Conservation (phyloP, 139 green algal genomes). For the Chlamydomonas urium region DNA sequence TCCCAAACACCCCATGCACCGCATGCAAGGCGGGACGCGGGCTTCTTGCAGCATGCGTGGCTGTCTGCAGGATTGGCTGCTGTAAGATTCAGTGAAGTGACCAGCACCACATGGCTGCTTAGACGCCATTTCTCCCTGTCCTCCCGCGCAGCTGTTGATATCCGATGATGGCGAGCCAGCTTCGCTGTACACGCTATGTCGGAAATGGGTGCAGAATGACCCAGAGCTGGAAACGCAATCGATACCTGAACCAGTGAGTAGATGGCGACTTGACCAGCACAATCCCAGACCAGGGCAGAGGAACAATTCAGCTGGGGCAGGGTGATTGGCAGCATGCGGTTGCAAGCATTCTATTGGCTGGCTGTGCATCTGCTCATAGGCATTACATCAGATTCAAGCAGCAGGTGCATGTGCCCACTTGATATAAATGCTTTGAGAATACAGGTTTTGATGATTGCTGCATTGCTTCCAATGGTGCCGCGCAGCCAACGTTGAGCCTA, state of each 20-base stretch:
- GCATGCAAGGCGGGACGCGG: background rate
- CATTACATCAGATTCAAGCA: no score
- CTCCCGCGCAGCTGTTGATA: background rate
- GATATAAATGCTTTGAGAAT: no score
- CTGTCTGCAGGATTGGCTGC: background rate
- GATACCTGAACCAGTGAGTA: background rate
- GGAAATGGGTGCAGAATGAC: slow-evolving; percentile 20
- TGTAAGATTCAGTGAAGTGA: background rate
- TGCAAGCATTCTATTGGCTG: no score
- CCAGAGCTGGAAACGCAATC: slow-evolving; percentile 3
- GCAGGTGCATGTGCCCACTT: no score
- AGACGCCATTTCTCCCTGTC: no score
- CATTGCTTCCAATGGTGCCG: no score
- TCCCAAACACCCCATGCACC: background rate
- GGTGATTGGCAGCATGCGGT: no score
- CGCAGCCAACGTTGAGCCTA: no score
- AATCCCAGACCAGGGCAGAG: background rate
- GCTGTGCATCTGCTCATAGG: no score
- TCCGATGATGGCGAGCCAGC: slow-evolving; percentile 5
- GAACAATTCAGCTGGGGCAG: no score
- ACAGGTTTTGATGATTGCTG: no score
- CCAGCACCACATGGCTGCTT: background rate
- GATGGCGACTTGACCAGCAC: background rate
- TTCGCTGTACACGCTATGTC: slow-evolving; percentile 20
- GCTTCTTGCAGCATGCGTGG: background rate